phyloP scores from a whole-genome alignment of 345 rosid genomes.

The Eucalyptus camaldulensis region DNA sequence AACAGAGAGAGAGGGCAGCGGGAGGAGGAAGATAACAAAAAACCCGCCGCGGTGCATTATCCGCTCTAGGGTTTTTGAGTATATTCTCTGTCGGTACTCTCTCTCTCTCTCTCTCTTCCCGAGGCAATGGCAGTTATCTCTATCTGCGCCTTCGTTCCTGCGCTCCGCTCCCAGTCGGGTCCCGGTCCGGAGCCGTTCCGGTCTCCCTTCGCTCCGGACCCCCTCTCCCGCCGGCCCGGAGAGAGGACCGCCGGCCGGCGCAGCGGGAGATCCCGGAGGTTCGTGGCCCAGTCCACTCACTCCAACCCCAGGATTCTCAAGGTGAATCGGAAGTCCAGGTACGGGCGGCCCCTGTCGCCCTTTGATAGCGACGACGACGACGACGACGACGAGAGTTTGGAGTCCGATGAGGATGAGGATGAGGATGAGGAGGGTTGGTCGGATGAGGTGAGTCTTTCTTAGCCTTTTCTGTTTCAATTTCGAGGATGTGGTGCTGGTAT shows the following conservation, averaged over 20 bases:
- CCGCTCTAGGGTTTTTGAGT: slow-evolving; percentile 5
- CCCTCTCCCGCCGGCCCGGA: not conserved
- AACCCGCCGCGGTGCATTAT: not conserved
- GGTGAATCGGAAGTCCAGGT: slow-evolving; percentile 50
- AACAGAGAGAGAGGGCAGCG: not conserved
- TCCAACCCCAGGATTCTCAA: slow-evolving; percentile 77
- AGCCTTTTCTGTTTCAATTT: not conserved
- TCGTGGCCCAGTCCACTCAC: slow-evolving; percentile 45
- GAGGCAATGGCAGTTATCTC: not conserved
- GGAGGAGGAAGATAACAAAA: not conserved
- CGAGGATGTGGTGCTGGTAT: not conserved
- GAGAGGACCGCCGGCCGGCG: not conserved
- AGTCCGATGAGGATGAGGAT: slow-evolving; percentile 8
- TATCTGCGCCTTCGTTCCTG: not conserved
- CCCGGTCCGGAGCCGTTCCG: not conserved
- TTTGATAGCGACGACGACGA: slow-evolving; percentile 27
- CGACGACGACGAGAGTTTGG: slow-evolving; percentile 7
- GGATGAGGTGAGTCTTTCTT: slow-evolving; percentile 34
- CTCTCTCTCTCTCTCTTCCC: not conserved
- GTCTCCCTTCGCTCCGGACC: not conserved
- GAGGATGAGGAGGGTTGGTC: slow-evolving; percentile 33
- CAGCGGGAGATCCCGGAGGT: slow-evolving; percentile 4
- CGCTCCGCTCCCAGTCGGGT: not conserved
- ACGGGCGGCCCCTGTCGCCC: slow-evolving; percentile 31
- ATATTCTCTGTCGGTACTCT: not conserved